Percentiles rank a stretch among this genome's conserved stretches.
Evolutionary conservation across 1,284 basidiomycete species (phyloP).

Genomic region (Schizophyllum commune): DNA sequence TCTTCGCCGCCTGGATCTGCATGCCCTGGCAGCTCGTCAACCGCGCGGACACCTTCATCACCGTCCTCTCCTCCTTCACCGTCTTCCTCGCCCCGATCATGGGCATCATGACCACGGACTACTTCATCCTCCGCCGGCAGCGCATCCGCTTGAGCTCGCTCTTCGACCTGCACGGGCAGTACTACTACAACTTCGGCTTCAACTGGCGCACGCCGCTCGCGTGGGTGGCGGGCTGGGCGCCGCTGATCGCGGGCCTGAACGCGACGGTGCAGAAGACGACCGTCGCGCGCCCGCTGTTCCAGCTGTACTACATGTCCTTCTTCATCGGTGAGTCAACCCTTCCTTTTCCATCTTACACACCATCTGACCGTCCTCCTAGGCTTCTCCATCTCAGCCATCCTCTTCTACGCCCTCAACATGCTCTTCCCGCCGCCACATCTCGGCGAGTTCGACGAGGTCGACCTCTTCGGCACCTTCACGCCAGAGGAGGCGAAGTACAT

Average conservation of each 20-base stretch:
- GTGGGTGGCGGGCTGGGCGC: constrained; percentile 12
- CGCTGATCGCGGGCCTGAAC: constrained; percentile 8
- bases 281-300: background rate
- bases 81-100: constrained; percentile 15
- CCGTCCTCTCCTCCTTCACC: constrained; percentile 14
- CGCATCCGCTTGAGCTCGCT: constrained; percentile 5
- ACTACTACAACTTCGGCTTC: constrained; percentile 10
- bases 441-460: background rate
- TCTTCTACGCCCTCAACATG: background rate
- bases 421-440: background rate
- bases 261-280: constrained; percentile 1
- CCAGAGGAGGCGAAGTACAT: background rate
- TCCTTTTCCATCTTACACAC: background rate
- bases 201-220: constrained; percentile 11
- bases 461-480: background rate
- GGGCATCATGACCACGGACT: constrained; percentile 12
- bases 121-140: constrained; percentile 5
- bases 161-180: constrained; percentile 7
- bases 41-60: constrained; percentile 13
- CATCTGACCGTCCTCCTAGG: background rate
- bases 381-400: background rate
- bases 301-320: constrained; percentile 1
- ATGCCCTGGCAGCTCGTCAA: constrained; percentile 16
- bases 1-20: constrained; percentile 12
- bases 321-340: background rate